Conservation (phyloP, 177 flowering plant genomes). For the Vitis hybrid region DNA sequence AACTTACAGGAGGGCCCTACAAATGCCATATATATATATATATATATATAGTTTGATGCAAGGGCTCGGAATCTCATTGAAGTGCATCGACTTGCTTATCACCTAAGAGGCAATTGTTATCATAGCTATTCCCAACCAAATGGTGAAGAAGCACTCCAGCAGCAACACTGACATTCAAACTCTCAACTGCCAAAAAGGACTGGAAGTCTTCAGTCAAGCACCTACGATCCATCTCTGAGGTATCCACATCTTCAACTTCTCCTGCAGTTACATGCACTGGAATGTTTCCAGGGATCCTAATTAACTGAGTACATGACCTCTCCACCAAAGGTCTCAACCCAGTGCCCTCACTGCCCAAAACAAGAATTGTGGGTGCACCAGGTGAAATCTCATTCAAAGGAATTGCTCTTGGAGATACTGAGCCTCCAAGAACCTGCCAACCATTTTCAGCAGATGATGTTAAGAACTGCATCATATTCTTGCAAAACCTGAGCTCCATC, state of each 20-base stretch:
- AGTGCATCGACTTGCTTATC: slow-evolving; percentile 19
- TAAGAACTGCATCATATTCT: slow-evolving; percentile 97
- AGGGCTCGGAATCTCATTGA: slow-evolving; percentile 11
- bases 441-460: slow-evolving; percentile 78
- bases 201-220: slow-evolving; percentile 45
- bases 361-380: slow-evolving; percentile 85
- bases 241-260: slow-evolving; percentile 35
- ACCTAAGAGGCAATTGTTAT: slow-evolving; percentile 4
- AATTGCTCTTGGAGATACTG: slow-evolving; percentile 73
- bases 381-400: slow-evolving; percentile 62
- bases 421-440: slow-evolving; percentile 93
- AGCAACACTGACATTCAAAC: slow-evolving; percentile 99
- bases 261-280: slow-evolving; percentile 36
- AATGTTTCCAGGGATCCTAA: slow-evolving; percentile 69
- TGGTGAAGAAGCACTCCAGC: slow-evolving; percentile 97
- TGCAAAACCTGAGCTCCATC: slow-evolving; percentile 87
- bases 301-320: slow-evolving; percentile 75
- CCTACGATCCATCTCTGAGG: slow-evolving; percentile 22
- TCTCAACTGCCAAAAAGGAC: slow-evolving; percentile 90
- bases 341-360: slow-evolving; percentile 93
- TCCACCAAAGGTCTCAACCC: slow-evolving; percentile 97
- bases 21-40: not conserved
- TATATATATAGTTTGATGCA: slow-evolving; percentile 1
- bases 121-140: slow-evolving; percentile 48
- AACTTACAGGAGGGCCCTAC: too few relatives aligned